These are phyloP conservation scores for Naganishia liquefaciens DNA, from an alignment of 1,284 basidiomycete genomes.

Conservation along the genomic window DNA sequence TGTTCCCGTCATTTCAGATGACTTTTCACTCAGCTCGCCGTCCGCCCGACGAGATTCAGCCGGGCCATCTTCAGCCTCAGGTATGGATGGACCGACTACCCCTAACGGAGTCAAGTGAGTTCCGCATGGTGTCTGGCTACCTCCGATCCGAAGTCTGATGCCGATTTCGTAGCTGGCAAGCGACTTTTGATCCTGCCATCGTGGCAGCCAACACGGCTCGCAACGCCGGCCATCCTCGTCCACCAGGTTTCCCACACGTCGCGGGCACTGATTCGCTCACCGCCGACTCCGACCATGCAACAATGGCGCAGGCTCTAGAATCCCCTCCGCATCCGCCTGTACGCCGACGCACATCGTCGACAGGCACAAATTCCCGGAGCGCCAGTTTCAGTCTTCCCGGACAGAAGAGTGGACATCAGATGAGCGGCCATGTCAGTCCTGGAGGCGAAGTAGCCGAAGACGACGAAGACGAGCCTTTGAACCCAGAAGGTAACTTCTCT, in stretches of 20 bases:
- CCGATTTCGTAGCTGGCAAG: background rate
- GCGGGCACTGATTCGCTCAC: background rate
- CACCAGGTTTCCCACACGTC: conserved; percentile 10
- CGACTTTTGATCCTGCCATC: conserved; percentile 61
- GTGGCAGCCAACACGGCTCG: conserved; percentile 46
- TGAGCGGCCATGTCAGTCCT: conserved; percentile 22
- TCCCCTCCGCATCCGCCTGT: conserved; percentile 32
- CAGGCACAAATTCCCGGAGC: conserved; percentile 64
- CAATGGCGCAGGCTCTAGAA: conserved; percentile 8
- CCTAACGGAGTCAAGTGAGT: conserved; percentile 56
- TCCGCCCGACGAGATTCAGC: conserved; percentile 4
- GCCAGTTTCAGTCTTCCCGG: conserved; percentile 77
- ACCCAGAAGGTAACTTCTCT: conserved; percentile 69
- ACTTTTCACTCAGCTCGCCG: conserved; percentile 34
- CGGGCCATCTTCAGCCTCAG: background rate
- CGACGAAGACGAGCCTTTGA: conserved; percentile 76
- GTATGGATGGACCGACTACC: conserved; percentile 39
- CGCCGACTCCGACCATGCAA: background rate
- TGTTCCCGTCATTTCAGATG: conserved; percentile 40
- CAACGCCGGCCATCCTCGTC: conserved; percentile 37
- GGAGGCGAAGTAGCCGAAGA: conserved; percentile 57
- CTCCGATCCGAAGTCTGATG: background rate
- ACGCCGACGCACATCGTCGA: conserved; percentile 28
- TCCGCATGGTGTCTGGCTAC: no score
- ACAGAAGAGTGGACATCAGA: conserved; percentile 58